These are phyloP conservation scores for Metschnikowia baotianmanensis DNA, from an alignment of 805 yeast genomes.

Conservation along the genomic window DNA sequence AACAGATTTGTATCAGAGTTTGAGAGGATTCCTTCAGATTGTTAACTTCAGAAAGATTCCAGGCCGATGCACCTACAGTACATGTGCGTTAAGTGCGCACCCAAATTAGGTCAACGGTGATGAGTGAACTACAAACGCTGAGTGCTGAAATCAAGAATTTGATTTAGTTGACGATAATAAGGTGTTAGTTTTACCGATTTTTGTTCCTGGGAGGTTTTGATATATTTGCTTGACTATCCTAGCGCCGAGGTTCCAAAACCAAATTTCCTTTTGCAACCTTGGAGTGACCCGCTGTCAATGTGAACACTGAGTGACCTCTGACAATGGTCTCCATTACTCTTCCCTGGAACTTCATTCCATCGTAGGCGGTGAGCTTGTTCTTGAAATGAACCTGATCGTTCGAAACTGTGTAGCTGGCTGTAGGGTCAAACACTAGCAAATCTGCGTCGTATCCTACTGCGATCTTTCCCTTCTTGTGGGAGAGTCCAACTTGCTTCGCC, in stretches of 20 bases:
- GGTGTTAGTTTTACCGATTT: not conserved
- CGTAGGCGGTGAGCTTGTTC: constrained; percentile 85
- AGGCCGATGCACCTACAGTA: too few relatives aligned
- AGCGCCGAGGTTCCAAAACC: constrained; percentile 56
- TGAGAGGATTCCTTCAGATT: too few relatives aligned
- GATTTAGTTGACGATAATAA: too few relatives aligned
- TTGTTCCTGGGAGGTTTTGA: too few relatives aligned
- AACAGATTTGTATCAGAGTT: too few relatives aligned
- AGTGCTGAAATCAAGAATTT: too few relatives aligned
- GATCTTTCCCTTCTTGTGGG: constrained; percentile 69
- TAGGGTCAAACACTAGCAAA: constrained; percentile 75
- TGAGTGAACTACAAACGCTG: too few relatives aligned
- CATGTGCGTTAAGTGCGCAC: too few relatives aligned
- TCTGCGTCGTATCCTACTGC: constrained; percentile 85
- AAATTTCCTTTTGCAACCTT: constrained; percentile 56
- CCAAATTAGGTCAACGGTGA: too few relatives aligned
- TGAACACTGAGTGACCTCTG: constrained; percentile 71
- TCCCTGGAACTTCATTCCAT: constrained; percentile 68
- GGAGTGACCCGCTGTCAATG: constrained; percentile 53
- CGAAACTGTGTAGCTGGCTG: constrained; percentile 44
- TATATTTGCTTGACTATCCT: too few relatives aligned
- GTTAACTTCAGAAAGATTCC: too few relatives aligned
- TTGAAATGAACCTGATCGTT: constrained; percentile 67
- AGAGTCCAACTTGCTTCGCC: constrained; percentile 79
- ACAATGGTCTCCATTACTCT: constrained; percentile 76